Conservation (phyloP, 345 rosid genomes). For the Hevea brasiliensis region DNA sequence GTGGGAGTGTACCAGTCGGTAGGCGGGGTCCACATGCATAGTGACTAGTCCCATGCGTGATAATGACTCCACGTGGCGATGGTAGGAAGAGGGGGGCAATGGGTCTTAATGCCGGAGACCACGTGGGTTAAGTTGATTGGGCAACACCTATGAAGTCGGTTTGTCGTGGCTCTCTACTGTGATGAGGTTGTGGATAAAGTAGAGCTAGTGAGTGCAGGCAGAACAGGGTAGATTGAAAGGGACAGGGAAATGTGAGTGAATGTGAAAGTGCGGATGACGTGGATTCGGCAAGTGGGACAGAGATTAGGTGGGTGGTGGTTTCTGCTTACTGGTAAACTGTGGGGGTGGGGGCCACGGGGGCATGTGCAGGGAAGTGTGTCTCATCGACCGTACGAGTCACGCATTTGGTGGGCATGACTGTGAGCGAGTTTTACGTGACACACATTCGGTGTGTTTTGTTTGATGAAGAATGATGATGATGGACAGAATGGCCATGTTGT, state of each 20-base stretch:
- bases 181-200: neutral
- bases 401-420: neutral
- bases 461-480: too few relatives aligned
- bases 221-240: conserved; percentile 16
- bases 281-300: neutral
- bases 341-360: conserved; percentile 14
- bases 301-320: conserved; percentile 18
- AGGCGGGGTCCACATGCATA: conserved; percentile 21
- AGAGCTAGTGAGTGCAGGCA: conserved; percentile 13
- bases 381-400: conserved; percentile 1
- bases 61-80: conserved; percentile 47
- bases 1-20: conserved; percentile 22
- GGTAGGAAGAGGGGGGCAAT: neutral
- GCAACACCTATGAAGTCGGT: conserved; percentile 21
- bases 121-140: conserved; percentile 30
- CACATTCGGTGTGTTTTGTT: too few relatives aligned
- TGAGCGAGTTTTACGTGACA: too few relatives aligned
- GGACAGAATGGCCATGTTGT: too few relatives aligned
- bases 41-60: conserved; percentile 49
- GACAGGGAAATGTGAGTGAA: neutral
- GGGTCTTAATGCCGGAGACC: conserved; percentile 9
- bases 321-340: conserved; percentile 11
- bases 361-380: conserved; percentile 39
- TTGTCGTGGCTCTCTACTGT: conserved; percentile 23
- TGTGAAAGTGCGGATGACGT: neutral